These are phyloP conservation scores for Papiliotrema nemorosa DNA, from an alignment of 1,284 basidiomycete genomes.

Conservation along the genomic window DNA sequence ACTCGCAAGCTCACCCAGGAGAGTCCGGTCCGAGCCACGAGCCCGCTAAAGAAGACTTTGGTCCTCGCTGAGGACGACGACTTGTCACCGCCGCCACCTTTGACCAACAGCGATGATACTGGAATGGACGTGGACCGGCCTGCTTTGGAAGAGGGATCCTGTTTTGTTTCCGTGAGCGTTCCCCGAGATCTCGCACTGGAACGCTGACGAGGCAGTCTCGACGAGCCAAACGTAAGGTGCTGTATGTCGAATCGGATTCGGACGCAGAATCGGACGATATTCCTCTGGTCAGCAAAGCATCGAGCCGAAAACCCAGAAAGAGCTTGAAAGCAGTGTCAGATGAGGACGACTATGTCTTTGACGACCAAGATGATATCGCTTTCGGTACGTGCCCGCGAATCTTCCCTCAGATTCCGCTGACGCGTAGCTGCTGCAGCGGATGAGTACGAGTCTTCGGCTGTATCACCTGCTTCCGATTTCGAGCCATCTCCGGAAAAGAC, in stretches of 20 bases:
- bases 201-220: constrained; percentile 18
- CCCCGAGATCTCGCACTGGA: constrained; percentile 1
- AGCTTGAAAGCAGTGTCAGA: constrained; percentile 40
- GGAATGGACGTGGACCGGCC: constrained; percentile 19
- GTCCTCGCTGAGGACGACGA: constrained; percentile 26
- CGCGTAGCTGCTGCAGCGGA: constrained; percentile 10
- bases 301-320: constrained; percentile 38
- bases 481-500: background rate
- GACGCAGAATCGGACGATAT: constrained; percentile 12
- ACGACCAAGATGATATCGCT: constrained; percentile 40
- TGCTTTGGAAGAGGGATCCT: constrained; percentile 20
- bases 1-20: constrained; percentile 11
- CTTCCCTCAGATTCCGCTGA: constrained; percentile 1
- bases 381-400: constrained; percentile 26
- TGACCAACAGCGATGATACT: constrained; percentile 14
- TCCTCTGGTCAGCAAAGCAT: too few species aligned
- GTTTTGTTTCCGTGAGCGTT: constrained; percentile 22
- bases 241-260: constrained; percentile 44
- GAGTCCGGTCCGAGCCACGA: constrained; percentile 13
- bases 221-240: constrained; percentile 43
- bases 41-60: constrained; percentile 14
- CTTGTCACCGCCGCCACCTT: constrained; percentile 23
- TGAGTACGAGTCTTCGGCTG: background rate
- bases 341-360: constrained; percentile 43
- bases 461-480: background rate